Base-by-base conservation (phyloP, 176 grass and related monocot species). In the Lolium perenne region DNA sequence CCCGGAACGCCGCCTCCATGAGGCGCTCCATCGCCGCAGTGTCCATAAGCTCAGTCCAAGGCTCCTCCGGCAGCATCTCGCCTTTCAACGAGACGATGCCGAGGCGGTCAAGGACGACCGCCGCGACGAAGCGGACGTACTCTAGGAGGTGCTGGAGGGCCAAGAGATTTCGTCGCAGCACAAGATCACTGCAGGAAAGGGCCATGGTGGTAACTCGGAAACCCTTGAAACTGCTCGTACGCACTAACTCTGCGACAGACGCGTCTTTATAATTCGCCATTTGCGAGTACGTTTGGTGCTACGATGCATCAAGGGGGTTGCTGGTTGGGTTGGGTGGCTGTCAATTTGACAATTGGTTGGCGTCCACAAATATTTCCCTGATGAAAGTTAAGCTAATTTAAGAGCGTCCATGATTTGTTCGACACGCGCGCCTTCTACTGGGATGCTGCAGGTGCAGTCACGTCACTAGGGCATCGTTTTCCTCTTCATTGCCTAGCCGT, bases 61-160 rank as follows among this genome's bases (percentile, higher is more conserved):
- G 8, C 2, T 51, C 38, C 12, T 35, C 25, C 8, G 79, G 89
- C 57, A 91, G 85, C 76, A 80, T 41, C 32, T 41, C 77, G 76
- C 38, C 76, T 4, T 80, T 35, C 51, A 21, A 84, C 59, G 76
- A 11, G 50, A 6, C 69, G 85, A 91, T 11, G 89, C 81, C 81
- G 69, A 91, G 81, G 69, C 81, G 85, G 60, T 84, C 85, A 14
- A 91, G 81, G 85, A 84, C 41, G 20, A 84, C 76, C 11, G 11
- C 50, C 2, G 51, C 76, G 58, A 80, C 5, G 85, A 91, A 91
- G 81, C 60, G 76, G 50, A 91, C 67, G 76, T 41, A 4, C 38
- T 35, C 76, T 48, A 89, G 67, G 46, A 87, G 25, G 80, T 61
- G 48, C 40, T 51, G 75, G 26, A 87, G 57, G 25, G 80, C 25